Evolutionary conservation across 208 protist species (phyloP), one percentile per base, ranked within the genome.

Genomic region (Trichomonas vaginalis): DNA sequence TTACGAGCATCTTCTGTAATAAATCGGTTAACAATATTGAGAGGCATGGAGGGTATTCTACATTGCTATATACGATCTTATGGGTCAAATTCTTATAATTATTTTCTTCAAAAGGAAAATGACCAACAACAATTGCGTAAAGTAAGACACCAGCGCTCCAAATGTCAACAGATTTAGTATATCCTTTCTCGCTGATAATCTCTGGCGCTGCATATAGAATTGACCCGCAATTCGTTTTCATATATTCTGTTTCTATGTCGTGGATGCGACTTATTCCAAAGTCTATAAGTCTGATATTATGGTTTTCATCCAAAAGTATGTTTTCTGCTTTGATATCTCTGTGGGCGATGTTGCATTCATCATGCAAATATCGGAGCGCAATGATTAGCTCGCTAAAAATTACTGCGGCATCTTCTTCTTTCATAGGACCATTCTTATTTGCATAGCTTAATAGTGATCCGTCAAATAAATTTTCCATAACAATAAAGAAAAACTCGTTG

Each of bases 71-170:
- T 10, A 92, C 45, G 86, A 92, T 40, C 15, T 92, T 92, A 21
- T 51, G n/a, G 0, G 37, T 1, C 14, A 46, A 40, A 4, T 17
- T 8, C 32, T 21, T 35, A 0, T 39, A 15, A 27, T 35, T 39
- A 2, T 35, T 21, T 4, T 92, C 40, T 8, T 35, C 40, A 46
- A 96, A 96, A 21, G 95, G 95, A 23, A 96, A 40, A 45, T 96
- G 17, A 0, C 95, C 48, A 42, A 39, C 23, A 12, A 9, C 17
- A 6, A 96, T 87, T 2, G 51, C 27, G 47, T 49, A 96, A 49
- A 96, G 49, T 27, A 96, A 32, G 37, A 96, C 62, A 32, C 95
- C 95, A 0, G 40, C n/a, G 39, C 61, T 49, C 95, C 95, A 96
- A 17, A 96, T 88, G 35, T 96, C 95, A 4, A 56, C 95, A 2